Conservation (phyloP, 371 early-diverging fungal genomes). For the Syncephalis plumigaleata region DNA sequence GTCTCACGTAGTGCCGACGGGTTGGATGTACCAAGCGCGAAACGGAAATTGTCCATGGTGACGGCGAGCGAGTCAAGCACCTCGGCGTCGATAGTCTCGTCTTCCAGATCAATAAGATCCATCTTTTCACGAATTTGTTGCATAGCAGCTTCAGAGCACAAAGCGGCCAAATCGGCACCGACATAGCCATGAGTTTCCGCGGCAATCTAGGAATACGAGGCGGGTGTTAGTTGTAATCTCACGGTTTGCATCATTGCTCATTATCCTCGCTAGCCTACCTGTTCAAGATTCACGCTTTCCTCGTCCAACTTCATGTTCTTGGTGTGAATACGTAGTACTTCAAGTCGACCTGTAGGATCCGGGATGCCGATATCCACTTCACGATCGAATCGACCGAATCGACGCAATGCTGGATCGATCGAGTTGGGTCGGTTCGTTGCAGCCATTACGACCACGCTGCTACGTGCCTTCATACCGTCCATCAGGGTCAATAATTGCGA, state of each 20-base stretch:
- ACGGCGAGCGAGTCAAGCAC: slow-evolving; percentile 95
- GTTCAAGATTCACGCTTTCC: slow-evolving; percentile 89
- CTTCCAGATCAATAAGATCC: slow-evolving; percentile 97
- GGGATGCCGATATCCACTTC: slow-evolving; percentile 99
- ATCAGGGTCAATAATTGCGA: slow-evolving; percentile 98
- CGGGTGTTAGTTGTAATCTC: slow-evolving; percentile 2
- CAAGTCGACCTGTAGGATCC: slow-evolving; percentile 96
- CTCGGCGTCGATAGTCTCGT: slow-evolving; percentile 96
- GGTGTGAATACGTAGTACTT: slow-evolving; percentile 98
- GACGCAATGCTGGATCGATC: slow-evolving; percentile 98
- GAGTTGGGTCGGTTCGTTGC: slow-evolving; percentile 98
- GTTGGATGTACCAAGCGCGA: slow-evolving; percentile 92
- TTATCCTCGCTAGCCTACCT: slow-evolving; percentile 9
- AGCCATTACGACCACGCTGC: slow-evolving; percentile 95
- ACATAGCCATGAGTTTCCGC: slow-evolving; percentile 98
- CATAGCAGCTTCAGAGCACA: slow-evolving; percentile 99
- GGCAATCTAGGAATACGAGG: slow-evolving; percentile 39
- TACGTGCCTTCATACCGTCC: slow-evolving; percentile 98
- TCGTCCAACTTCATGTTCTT: slow-evolving; percentile 98
- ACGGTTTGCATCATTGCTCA: background rate
- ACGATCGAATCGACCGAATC: slow-evolving; percentile 99
- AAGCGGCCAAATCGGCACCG: slow-evolving; percentile 97
- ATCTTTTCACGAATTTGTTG: slow-evolving; percentile 99
- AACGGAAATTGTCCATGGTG: slow-evolving; percentile 98
- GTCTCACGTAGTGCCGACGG: slow-evolving; percentile 99